Conservation (phyloP, 108 stramenopile genomes). For the Cyclotella distinguenda region DNA sequence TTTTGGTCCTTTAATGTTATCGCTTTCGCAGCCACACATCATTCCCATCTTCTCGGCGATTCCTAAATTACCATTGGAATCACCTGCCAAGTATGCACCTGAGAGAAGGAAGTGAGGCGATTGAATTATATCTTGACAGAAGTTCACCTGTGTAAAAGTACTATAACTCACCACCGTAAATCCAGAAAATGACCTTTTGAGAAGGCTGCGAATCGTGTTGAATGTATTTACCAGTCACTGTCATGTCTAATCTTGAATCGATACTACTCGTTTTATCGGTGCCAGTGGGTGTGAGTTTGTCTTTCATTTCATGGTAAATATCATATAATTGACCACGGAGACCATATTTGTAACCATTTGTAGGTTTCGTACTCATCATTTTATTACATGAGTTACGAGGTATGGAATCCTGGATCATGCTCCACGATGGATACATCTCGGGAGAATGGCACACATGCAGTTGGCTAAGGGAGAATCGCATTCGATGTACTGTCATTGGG, state of each 20-base stretch:
- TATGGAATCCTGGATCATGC: conserved; percentile 19
- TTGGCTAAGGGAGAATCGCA: conserved; percentile 71
- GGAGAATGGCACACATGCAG: conserved; percentile 57
- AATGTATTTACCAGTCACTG: conserved; percentile 61
- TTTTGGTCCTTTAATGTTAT: conserved; percentile 36
- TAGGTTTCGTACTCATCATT: conserved; percentile 8
- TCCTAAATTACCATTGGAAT: conserved; percentile 61
- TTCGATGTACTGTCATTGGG: conserved; percentile 59
- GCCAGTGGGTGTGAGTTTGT: conserved; percentile 30
- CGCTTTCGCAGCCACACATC: conserved; percentile 33
- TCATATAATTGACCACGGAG: conserved; percentile 41
- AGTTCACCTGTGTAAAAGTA: no score
- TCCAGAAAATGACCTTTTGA: conserved; percentile 69
- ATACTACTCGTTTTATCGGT: background rate
- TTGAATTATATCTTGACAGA: no score
- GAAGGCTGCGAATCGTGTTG: conserved; percentile 44
- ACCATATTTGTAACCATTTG: conserved; percentile 35
- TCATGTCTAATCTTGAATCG: conserved; percentile 23
- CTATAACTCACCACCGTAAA: conserved; percentile 86
- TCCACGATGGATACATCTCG: conserved; percentile 35
- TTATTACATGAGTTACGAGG: background rate
- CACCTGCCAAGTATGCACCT: conserved; percentile 74
- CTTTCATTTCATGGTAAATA: conserved; percentile 44
- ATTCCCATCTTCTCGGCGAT: conserved; percentile 51
- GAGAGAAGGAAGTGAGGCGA: no score